Base-by-base conservation (phyloP, 768 basidiomycete genomes). In the Boletus barrowsii region DNA sequence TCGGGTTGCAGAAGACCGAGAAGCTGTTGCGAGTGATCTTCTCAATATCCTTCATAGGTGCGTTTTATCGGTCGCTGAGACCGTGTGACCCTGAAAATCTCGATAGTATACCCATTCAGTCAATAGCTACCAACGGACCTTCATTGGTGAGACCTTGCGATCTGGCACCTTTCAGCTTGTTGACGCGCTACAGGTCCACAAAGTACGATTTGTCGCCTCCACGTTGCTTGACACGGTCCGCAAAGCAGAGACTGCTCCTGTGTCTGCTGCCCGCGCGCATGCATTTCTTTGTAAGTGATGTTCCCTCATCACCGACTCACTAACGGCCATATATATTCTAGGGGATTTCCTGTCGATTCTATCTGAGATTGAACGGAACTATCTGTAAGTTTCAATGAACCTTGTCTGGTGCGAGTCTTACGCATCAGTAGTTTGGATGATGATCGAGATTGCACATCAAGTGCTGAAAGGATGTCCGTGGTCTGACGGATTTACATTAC, bases 271-370 rank as follows among this genome's bases (percentile, higher is more conserved):
- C 40, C 82, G 91, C 36, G 93, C 93, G 4, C 89, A 94, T 63
- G 87, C 84, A 33, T 93, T 91, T 71, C 79, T 94, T 52, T 92
- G 90, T 90, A 66, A 70, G 88, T 51, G 47, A 35, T 52, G 10
- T 29, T 18, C 45, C 41, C 10, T 33, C 18, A 20, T 42, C 42
- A 50, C 47, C 44, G 20, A 40, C 57, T 43, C 26, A 24, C 47
- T 51, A 30, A 49, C 29, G 15, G 13, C 22, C 3, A 33, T 43
- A 0, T 1, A 29, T 29, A 8, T 29, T 63, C 11, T 62, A 93
- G 91, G 90, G 90, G 93, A 95, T 74, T 96, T 96, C 73, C 73
- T 95, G 26, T 90, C 87, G 48, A 93, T 96, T 59, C 71, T 96
- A 42, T 90, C 87, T 36, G 93, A 95, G 74, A 93, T 96, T 61